Evolutionary conservation across 1,284 basidiomycete species (phyloP).

Genomic region (Phlebopus sp.): DNA sequence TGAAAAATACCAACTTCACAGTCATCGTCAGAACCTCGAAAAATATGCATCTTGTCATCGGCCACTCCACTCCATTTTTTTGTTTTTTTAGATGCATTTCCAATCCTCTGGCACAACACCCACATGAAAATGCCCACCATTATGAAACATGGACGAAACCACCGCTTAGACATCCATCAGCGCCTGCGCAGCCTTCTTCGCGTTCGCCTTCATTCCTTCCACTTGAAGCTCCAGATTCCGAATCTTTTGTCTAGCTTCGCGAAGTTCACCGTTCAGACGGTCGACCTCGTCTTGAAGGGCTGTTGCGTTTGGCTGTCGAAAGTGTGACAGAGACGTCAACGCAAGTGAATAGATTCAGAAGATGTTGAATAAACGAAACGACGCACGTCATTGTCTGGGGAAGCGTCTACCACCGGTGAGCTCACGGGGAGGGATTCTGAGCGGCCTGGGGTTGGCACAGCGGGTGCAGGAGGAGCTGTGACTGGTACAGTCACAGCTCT

Average conservation of each 20-base stretch:
- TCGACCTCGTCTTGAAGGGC: constrained; percentile 57
- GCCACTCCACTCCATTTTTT: no score
- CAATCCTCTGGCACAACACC: no score
- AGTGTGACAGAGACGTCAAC: neutral
- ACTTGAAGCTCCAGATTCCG: constrained; percentile 79
- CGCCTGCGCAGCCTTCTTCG: constrained; percentile 61
- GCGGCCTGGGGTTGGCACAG: constrained; percentile 12
- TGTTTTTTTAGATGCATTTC: no score
- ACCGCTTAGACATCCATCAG: constrained; percentile 40
- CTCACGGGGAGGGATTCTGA: constrained; percentile 18
- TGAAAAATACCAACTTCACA: no score
- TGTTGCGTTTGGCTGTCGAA: constrained; percentile 14
- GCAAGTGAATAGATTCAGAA: constrained; percentile 6
- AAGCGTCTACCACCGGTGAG: constrained; percentile 21
- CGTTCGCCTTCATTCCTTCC: constrained; percentile 73
- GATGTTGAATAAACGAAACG: neutral
- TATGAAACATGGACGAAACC: no score
- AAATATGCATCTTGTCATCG: no score
- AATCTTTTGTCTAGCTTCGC: constrained; percentile 76
- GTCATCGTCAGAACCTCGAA: no score
- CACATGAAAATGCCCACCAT: no score
- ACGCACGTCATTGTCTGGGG: constrained; percentile 28
- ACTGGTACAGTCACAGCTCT: constrained; percentile 10
- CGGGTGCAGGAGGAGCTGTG: constrained; percentile 1
- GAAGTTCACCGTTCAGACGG: constrained; percentile 59